Percentiles rank a stretch among this genome's conserved stretches.
phyloP scores from a whole-genome alignment of 257 asterid genomes.

The Agastache rugosa region DNA sequence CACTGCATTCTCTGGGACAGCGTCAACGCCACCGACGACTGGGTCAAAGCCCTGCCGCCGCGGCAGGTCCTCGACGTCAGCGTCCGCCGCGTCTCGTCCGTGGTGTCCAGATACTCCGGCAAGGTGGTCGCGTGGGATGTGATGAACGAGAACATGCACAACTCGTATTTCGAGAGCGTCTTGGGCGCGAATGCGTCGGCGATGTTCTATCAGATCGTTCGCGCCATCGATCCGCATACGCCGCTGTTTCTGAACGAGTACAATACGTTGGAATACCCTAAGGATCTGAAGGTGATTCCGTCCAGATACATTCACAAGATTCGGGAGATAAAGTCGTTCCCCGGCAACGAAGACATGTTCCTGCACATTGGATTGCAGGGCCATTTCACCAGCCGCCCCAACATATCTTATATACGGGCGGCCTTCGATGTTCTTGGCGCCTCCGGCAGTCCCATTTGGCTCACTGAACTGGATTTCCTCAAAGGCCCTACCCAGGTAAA shows the following conservation, averaged over 20 bases:
- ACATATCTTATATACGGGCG: constrained; percentile 51
- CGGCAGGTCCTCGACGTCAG: constrained; percentile 40
- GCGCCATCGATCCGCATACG: constrained; percentile 45
- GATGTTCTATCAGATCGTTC: constrained; percentile 53
- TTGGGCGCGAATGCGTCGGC: constrained; percentile 61
- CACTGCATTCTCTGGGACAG: constrained; percentile 59
- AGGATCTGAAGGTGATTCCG: constrained; percentile 47
- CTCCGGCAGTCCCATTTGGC: constrained; percentile 58
- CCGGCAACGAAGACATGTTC: constrained; percentile 50
- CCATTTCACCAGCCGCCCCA: constrained; percentile 47
- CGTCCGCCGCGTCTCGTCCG: constrained; percentile 41
- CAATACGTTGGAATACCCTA: constrained; percentile 47
- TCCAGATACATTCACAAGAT: constrained; percentile 46
- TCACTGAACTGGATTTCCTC: constrained; percentile 53
- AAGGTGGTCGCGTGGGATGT: constrained; percentile 62
- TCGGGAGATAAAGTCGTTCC: constrained; percentile 47
- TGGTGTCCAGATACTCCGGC: constrained; percentile 55
- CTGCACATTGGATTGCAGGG: constrained; percentile 61
- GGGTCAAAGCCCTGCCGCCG: constrained; percentile 43
- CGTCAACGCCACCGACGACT: constrained; percentile 30
- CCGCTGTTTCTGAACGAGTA: constrained; percentile 60
- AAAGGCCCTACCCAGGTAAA: constrained; percentile 49
- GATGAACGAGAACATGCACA: constrained; percentile 64
- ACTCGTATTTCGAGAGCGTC: constrained; percentile 49
- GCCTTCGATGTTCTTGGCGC: constrained; percentile 54